Base-by-base conservation (phyloP, 345 rosid species). In the Eucalyptus polyanthemos region DNA sequence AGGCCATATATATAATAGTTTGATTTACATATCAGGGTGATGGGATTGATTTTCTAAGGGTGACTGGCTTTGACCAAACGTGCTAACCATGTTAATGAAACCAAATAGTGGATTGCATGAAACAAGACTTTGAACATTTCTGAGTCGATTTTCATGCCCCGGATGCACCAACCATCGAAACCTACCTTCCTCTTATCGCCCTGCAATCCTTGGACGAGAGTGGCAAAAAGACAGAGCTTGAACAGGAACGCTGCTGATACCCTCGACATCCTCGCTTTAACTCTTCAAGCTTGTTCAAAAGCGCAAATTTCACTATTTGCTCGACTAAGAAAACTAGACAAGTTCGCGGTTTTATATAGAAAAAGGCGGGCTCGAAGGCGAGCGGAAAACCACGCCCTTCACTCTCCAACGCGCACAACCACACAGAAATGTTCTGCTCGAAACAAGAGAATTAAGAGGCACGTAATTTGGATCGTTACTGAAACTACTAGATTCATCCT, bases 141-240 rank as follows among this genome's bases (percentile, higher is more conserved):
- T 21, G 45, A 76, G 25, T 37, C 8, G 45, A 72, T 19, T 72
- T 76, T 76, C 83, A 76, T 11, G 47, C 29, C 47, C 83, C 13
- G 13, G 27, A 37, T 40, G 47, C 15, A 76, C 83, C 47, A 40
- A 3, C 47, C 83, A 37, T 40, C 83, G 42, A 45, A 15, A 86
- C 88, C 34, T 88, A 91, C 94, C 93, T 93, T 91, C 90, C 94
- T 93, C 88, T 93, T 50, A 40, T 88, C 31, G 50, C 81, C 34
- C 50, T 25, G 50, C 16, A 87, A 62, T 21, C 88, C 91, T 44
- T 86, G 89, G 58, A 90, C 81, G 13, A 90, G 50, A 4, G 86
- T 51, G 80, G 90, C 87, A 40, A 34, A 17, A 24, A 92, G 87
- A 72, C 60, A 72, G 6, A 91, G 87, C 88, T 47, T 34, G 88